Conservation (phyloP, 2,329 filamentous ascomycete species). For the Capronia americana region DNA sequence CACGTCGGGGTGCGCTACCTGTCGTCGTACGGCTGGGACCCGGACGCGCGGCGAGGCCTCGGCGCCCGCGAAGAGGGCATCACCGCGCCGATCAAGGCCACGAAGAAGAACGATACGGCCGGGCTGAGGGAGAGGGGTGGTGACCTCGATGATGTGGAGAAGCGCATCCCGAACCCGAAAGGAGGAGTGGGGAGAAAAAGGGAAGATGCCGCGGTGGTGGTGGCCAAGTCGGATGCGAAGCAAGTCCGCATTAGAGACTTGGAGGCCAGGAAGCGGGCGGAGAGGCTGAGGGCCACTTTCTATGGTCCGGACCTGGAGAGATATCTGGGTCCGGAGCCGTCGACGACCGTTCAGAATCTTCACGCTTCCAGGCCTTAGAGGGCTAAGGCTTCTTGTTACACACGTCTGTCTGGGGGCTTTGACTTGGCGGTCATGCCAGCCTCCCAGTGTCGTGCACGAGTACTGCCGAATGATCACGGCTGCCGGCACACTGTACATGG, state of each 20-base stretch:
- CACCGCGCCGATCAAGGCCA: conserved; percentile 74
- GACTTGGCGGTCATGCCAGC: no score
- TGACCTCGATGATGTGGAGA: conserved; percentile 21
- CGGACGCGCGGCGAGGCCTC: conserved; percentile 69
- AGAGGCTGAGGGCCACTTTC: conserved; percentile 72
- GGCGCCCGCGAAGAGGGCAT: conserved; percentile 75
- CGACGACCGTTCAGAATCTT: background rate
- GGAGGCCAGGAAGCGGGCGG: conserved; percentile 67
- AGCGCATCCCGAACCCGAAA: conserved; percentile 45
- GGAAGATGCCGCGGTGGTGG: conserved; percentile 33
- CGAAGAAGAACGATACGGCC: conserved; percentile 73
- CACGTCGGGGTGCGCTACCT: conserved; percentile 63
- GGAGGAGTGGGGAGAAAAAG: background rate
- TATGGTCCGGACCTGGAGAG: conserved; percentile 77
- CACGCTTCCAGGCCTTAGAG: background rate
- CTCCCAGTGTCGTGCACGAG: no score
- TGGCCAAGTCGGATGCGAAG: conserved; percentile 70
- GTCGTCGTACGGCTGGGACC: conserved; percentile 65
- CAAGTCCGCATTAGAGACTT: conserved; percentile 67
- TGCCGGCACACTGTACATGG: background rate
- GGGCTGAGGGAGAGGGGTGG: conserved; percentile 67
- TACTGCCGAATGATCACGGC: background rate
- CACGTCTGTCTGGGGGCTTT: no score
- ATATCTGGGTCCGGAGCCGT: conserved; percentile 64
- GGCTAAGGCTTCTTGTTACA: no score